These are phyloP conservation scores for Xylaria sp. DNA, from an alignment of 2,329 filamentous ascomycete species.

Conservation along the genomic window DNA sequence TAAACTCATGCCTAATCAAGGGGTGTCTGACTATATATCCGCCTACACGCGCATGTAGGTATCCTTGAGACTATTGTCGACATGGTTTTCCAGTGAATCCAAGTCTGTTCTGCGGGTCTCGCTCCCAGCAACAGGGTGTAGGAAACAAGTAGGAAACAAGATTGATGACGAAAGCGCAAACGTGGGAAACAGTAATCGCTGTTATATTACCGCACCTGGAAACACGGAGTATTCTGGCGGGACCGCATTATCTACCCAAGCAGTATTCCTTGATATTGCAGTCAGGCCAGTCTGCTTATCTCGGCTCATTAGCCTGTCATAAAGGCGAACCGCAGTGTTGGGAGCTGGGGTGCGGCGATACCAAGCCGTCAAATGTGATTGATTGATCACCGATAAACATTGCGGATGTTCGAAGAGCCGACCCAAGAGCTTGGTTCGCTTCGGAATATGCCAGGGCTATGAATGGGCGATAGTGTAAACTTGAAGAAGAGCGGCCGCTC, in stretches of 20 bases:
- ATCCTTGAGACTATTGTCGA: background rate
- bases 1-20: background rate
- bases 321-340: background rate
- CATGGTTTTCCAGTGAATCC: background rate
- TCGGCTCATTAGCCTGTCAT: background rate
- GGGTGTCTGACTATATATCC: background rate
- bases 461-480: conserved; percentile 5
- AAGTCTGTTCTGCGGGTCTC: conserved; percentile 1
- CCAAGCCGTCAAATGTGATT: background rate
- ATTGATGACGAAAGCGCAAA: conserved; percentile 15
- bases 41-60: background rate
- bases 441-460: background rate
- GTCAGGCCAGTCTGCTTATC: background rate
- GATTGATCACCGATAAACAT: conserved; percentile 17
- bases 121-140: background rate
- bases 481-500: background rate
- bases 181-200: conserved; percentile 5
- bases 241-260: conserved; percentile 6
- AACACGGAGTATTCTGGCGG: conserved; percentile 7
- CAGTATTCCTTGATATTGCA: background rate
- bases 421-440: conserved; percentile 32
- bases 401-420: conserved; percentile 18
- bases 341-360: conserved; percentile 8
- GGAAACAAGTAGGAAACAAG: background rate
- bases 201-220: background rate